These are phyloP conservation scores for Penicillium fimorum DNA, from an alignment of 495 filamentous ascomycete species.

Conservation along the genomic window DNA sequence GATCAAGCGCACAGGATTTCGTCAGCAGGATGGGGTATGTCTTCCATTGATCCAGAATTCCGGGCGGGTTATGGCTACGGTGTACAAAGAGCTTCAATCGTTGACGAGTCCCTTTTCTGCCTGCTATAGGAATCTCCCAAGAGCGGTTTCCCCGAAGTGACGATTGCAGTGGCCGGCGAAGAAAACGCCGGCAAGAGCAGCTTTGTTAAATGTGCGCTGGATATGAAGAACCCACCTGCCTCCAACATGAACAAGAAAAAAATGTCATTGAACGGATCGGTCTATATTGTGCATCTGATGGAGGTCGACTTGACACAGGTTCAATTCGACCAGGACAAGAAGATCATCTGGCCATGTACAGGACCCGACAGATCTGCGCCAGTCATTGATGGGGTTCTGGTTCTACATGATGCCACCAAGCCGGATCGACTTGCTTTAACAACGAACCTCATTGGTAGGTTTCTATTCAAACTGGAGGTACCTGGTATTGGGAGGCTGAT, in stretches of 20 bases:
- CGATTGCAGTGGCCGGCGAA: constrained; percentile 82
- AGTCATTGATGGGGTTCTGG: constrained; percentile 75
- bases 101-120: constrained; percentile 16
- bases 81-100: constrained; percentile 1
- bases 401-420: constrained; percentile 83
- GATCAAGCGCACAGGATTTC: constrained; percentile 12
- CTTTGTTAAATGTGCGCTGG: constrained; percentile 78
- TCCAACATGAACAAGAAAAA: constrained; percentile 63
- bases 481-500: background rate
- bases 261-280: constrained; percentile 71
- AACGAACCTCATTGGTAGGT: constrained; percentile 57
- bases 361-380: constrained; percentile 64
- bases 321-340: constrained; percentile 50
- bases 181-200: constrained; percentile 83
- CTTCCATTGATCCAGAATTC: background rate
- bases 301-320: constrained; percentile 59
- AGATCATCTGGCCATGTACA: constrained; percentile 74
- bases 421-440: constrained; percentile 65
- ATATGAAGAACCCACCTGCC: constrained; percentile 58
- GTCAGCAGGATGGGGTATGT: constrained; percentile 23
- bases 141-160: constrained; percentile 54
- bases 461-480: background rate
- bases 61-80: background rate
- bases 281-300: constrained; percentile 76
- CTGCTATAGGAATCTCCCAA: constrained; percentile 27